phyloP scores from a whole-genome alignment of 225 moss, liverwort and hornwort genomes.

The Lunularia cruciata region DNA sequence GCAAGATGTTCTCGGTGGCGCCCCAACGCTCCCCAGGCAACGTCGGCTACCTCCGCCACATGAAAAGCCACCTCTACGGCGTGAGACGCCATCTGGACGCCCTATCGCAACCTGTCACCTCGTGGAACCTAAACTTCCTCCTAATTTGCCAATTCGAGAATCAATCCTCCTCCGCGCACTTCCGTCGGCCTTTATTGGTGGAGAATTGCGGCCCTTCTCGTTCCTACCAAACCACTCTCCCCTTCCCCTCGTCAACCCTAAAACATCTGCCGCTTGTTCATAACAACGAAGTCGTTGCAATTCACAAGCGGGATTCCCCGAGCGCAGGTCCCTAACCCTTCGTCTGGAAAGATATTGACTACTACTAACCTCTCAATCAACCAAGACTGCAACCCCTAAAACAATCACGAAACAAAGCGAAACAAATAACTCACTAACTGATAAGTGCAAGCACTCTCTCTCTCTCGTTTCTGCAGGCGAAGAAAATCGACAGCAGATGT shows the following conservation, averaged over 20 bases:
- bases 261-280: too few relatives aligned
- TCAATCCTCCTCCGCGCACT: not conserved
- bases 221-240: not conserved
- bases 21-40: slow-evolving; percentile 39
- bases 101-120: not conserved
- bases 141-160: not conserved
- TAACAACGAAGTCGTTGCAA: too few relatives aligned
- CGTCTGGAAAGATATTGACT: too few relatives aligned
- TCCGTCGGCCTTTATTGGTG: not conserved
- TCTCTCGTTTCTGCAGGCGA: too few relatives aligned
- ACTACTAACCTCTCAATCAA: too few relatives aligned
- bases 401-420: too few relatives aligned
- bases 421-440: too few relatives aligned
- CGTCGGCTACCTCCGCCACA: slow-evolving; percentile 46
- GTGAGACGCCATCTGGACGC: slow-evolving; percentile 33
- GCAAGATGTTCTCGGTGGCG: slow-evolving; percentile 37
- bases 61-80: slow-evolving; percentile 34
- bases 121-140: not conserved
- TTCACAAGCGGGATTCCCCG: too few relatives aligned
- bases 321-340: too few relatives aligned
- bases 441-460: too few relatives aligned
- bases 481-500: too few relatives aligned
- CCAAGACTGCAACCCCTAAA: too few relatives aligned
- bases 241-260: not conserved
- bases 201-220: not conserved